Percentiles rank a stretch among this genome's conserved stretches.
phyloP scores from a whole-genome alignment of 2,329 filamentous ascomycete genomes.

The Cryphonectria carpinicola region DNA sequence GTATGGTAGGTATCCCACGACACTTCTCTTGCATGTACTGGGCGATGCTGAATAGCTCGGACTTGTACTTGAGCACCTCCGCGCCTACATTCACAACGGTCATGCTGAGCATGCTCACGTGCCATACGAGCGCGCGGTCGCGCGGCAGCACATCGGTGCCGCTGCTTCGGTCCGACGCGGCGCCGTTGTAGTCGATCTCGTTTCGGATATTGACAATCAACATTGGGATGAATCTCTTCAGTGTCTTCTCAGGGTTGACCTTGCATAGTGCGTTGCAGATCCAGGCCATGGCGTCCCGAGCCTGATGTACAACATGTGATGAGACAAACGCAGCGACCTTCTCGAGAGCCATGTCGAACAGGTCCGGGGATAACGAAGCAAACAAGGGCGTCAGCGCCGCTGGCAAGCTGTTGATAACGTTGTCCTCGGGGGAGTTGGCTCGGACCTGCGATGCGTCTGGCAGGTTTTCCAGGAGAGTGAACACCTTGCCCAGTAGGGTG shows the following conservation, averaged over 20 bases:
- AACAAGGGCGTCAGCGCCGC: slow-evolving; percentile 90
- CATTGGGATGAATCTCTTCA: slow-evolving; percentile 89
- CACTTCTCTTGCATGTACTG: slow-evolving; percentile 97
- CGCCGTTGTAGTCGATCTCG: slow-evolving; percentile 95
- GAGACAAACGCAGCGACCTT: slow-evolving; percentile 92
- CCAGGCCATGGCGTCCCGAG: slow-evolving; percentile 96
- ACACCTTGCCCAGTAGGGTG: slow-evolving; percentile 89
- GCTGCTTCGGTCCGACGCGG: slow-evolving; percentile 90
- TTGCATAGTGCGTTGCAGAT: slow-evolving; percentile 97
- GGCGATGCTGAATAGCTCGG: slow-evolving; percentile 88
- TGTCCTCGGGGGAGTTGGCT: slow-evolving; percentile 92
- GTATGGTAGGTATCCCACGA: slow-evolving; percentile 88
- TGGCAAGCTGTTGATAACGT: slow-evolving; percentile 92
- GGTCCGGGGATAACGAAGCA: slow-evolving; percentile 85
- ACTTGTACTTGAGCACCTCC: slow-evolving; percentile 85
- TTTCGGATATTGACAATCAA: slow-evolving; percentile 89
- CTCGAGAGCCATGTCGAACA: slow-evolving; percentile 89
- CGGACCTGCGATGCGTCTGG: slow-evolving; percentile 88
- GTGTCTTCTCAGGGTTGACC: slow-evolving; percentile 88
- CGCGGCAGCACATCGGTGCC: slow-evolving; percentile 91
- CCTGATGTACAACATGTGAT: slow-evolving; percentile 95
- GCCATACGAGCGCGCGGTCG: slow-evolving; percentile 93
- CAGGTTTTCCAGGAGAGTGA: slow-evolving; percentile 92
- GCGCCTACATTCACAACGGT: slow-evolving; percentile 94
- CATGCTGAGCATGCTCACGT: slow-evolving; percentile 93